Base-by-base conservation (phyloP, 1,284 basidiomycete species). In the Volvariella surrecta region DNA sequence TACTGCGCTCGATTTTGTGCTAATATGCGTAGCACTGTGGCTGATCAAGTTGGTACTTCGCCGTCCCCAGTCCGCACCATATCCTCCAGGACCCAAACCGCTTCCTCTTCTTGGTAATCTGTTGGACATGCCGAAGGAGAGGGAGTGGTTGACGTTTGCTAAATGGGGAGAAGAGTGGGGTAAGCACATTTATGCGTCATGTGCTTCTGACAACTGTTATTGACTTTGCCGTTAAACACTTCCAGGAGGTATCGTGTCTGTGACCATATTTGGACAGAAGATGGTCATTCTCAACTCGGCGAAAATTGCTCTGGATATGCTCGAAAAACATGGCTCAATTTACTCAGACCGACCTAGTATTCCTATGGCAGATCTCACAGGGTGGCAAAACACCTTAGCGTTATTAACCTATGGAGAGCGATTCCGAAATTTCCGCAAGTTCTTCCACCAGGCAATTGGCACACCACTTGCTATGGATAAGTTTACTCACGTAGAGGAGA, bases 121-220 rank as follows among this genome's bases (percentile, higher is more conserved):
- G 9, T 51, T 64, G 31, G 61, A 70, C 38, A 60, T 74, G 56
- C 63, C 71, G 0, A 46, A 52, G 0, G 47, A 59, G 32, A 58
- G 58, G 40, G 61, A 60, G 11, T 74, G 71, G 71, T 55, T 66
- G 35, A 61, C 60, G 0, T 70, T 68, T 47, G 58, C 67, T 4
- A 55, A 70, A 20, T 68, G 72, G 70, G 61, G 69, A 15, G 53
- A 58, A 34, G 61, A 60, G 56, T 71, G 60, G 45, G 70, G 71
- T 61, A 50, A 1, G 59, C 24, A 6, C 24, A 28, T 6, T 28
- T 11, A 28, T 28, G 11, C 11, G 6, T 28, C 24, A 28, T 6
- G 24, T 28, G 24, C 11, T 28, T 11, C 24, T n/a, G n/a, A n/a
- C n/a, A 35, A 4, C n/a, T 35, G 34, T 7, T 35, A 4, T 19